These are phyloP conservation scores for Hansenula sp. DNA, from an alignment of 1,139 yeast species.

Conservation along the genomic window DNA sequence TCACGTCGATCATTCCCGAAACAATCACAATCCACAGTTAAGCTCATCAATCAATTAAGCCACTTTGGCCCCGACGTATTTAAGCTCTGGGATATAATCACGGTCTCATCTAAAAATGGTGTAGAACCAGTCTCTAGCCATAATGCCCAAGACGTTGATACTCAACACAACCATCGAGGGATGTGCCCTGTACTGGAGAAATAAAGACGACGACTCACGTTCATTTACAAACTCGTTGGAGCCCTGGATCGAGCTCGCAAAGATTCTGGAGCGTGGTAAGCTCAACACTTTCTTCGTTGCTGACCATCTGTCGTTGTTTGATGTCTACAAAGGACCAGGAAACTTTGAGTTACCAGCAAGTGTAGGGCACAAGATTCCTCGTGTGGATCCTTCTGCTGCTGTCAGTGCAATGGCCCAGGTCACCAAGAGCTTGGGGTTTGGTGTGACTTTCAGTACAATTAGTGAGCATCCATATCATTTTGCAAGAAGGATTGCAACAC, in stretches of 20 bases:
- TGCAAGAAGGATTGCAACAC: slow-evolving; percentile 31
- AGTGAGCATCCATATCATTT: slow-evolving; percentile 34
- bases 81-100: too few species aligned
- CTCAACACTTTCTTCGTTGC: background rate
- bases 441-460: slow-evolving; percentile 33
- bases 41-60: too few species aligned
- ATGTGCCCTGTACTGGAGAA: too few species aligned
- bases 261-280: background rate
- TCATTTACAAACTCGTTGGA: too few species aligned
- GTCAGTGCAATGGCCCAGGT: background rate
- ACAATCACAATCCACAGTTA: too few species aligned
- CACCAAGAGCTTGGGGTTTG: slow-evolving; percentile 27
- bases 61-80: too few species aligned
- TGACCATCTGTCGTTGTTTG: background rate
- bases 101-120: too few species aligned
- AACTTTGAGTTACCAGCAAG: background rate
- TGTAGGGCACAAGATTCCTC: background rate
- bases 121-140: too few species aligned
- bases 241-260: slow-evolving; percentile 1
- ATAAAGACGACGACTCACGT: too few species aligned
- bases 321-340: background rate
- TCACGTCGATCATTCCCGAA: too few species aligned
- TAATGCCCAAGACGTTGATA: too few species aligned
- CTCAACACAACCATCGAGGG: too few species aligned
- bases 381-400: background rate